Evolutionary conservation across 2,329 filamentous ascomycete species (phyloP).

Genomic region (Aureobasidium subglaciale): DNA sequence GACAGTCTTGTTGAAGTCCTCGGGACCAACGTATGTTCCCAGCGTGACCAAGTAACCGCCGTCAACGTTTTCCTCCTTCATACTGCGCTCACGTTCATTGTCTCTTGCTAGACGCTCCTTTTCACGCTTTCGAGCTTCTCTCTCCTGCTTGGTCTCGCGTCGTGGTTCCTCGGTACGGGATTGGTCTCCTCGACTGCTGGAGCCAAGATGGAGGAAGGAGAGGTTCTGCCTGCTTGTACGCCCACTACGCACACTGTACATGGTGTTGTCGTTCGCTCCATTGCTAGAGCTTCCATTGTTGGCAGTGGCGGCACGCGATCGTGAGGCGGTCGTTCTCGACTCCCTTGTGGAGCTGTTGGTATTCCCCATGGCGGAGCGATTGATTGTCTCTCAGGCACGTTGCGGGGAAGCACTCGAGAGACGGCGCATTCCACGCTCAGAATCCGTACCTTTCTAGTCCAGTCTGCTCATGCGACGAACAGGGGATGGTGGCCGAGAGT

Average conservation of each 20-base stretch:
- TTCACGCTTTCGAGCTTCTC: slow-evolving; percentile 78
- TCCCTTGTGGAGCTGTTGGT: slow-evolving; percentile 44
- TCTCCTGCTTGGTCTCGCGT: slow-evolving; percentile 83
- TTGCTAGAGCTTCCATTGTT: slow-evolving; percentile 23
- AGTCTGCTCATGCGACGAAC: slow-evolving; percentile 1
- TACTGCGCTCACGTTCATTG: slow-evolving; percentile 83
- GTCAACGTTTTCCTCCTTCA: slow-evolving; percentile 87
- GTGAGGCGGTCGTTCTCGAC: slow-evolving; percentile 29
- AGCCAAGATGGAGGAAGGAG: slow-evolving; percentile 49
- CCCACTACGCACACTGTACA: slow-evolving; percentile 40
- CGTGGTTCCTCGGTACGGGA: slow-evolving; percentile 47
- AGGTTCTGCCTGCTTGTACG: slow-evolving; percentile 50
- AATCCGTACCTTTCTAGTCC: background rate
- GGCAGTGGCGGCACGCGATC: slow-evolving; percentile 28
- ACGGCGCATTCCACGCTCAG: slow-evolving; percentile 16
- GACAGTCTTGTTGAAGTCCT: slow-evolving; percentile 85
- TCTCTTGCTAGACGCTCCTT: slow-evolving; percentile 67
- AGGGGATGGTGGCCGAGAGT: background rate
- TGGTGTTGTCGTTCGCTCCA: slow-evolving; percentile 26
- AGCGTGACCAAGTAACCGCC: slow-evolving; percentile 91
- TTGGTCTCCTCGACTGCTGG: slow-evolving; percentile 26
- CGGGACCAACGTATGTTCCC: slow-evolving; percentile 82
- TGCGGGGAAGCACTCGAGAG: slow-evolving; percentile 15
- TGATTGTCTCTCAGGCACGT: slow-evolving; percentile 11
- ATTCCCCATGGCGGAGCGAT: slow-evolving; percentile 9